Conservation (phyloP, 345 rosid genomes). For the Dipteronia dyeriana region DNA sequence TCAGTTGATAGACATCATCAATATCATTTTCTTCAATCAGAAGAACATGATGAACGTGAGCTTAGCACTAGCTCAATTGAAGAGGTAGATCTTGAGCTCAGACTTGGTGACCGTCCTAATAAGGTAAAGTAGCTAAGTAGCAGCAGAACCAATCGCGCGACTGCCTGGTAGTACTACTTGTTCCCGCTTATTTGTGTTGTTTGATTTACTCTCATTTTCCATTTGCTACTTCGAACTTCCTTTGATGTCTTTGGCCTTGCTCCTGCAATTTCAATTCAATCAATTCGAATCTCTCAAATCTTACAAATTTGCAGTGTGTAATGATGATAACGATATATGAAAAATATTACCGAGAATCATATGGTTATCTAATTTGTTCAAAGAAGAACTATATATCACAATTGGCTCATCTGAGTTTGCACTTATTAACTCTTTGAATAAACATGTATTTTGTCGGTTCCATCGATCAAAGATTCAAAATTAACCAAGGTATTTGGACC, state of each 20-base stretch:
- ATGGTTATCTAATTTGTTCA: slow-evolving; percentile 4
- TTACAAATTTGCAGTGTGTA: slow-evolving; percentile 29
- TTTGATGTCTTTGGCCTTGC: slow-evolving; percentile 12
- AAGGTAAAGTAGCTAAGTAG: slow-evolving; percentile 45
- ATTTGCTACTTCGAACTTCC: slow-evolving; percentile 1
- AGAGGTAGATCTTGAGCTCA: slow-evolving; percentile 92
- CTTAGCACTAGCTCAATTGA: slow-evolving; percentile 45
- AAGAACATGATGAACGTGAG: slow-evolving; percentile 39
- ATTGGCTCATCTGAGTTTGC: background rate
- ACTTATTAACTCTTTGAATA: background rate
- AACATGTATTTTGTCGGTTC: slow-evolving; percentile 13
- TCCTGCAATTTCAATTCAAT: slow-evolving; percentile 31
- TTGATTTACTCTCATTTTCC: slow-evolving; percentile 16
- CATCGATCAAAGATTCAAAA: slow-evolving; percentile 1
- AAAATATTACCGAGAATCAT: slow-evolving; percentile 9
- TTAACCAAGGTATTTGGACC: slow-evolving; percentile 8
- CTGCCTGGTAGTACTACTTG: slow-evolving; percentile 16
- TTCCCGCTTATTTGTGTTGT: slow-evolving; percentile 24
- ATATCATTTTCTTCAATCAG: slow-evolving; percentile 21
- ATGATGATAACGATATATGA: slow-evolving; percentile 22
- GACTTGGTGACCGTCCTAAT: slow-evolving; percentile 65
- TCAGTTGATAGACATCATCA: slow-evolving; percentile 37
- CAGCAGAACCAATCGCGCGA: slow-evolving; percentile 11
- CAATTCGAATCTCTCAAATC: slow-evolving; percentile 21
- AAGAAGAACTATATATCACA: background rate